Percentiles rank a stretch among this genome's conserved stretches.
Conservation (phyloP, 495 filamentous ascomycete genomes). For the Penicillium samsonianum region DNA sequence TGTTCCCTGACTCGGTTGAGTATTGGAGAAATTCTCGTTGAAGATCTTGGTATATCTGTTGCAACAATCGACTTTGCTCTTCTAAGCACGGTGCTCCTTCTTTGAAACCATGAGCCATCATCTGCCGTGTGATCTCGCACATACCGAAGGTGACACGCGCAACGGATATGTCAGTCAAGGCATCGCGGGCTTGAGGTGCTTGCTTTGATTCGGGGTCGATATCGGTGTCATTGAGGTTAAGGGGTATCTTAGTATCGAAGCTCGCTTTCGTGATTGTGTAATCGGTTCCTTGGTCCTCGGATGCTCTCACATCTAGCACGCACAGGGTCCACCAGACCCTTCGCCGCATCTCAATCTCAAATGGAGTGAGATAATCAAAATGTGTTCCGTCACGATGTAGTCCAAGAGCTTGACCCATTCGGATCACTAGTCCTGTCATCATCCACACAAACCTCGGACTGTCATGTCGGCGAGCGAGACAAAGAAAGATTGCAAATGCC, state of each 20-base stretch:
- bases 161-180: constrained; percentile 78
- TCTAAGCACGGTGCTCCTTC: constrained; percentile 32
- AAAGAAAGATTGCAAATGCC: constrained; percentile 50
- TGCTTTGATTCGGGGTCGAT: constrained; percentile 61
- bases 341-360: constrained; percentile 74
- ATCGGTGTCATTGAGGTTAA: constrained; percentile 78
- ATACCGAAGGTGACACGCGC: constrained; percentile 50
- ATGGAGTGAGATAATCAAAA: constrained; percentile 55
- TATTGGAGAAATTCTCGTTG: constrained; percentile 48
- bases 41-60: constrained; percentile 42
- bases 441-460: constrained; percentile 54
- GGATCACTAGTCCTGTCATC: constrained; percentile 65
- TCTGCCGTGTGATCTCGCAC: constrained; percentile 46
- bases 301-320: constrained; percentile 73
- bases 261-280: constrained; percentile 57
- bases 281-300: constrained; percentile 72
- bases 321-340: constrained; percentile 75
- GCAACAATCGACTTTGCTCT: constrained; percentile 46
- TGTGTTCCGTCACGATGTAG: constrained; percentile 72
- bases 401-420: constrained; percentile 76
- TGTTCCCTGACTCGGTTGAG: constrained; percentile 37
- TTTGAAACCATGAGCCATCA: constrained; percentile 49
- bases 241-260: constrained; percentile 70
- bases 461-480: constrained; percentile 50
- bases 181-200: constrained; percentile 54